Base-by-base conservation (phyloP, 176 grass and related monocot genomes). In the Oryza punctata region DNA sequence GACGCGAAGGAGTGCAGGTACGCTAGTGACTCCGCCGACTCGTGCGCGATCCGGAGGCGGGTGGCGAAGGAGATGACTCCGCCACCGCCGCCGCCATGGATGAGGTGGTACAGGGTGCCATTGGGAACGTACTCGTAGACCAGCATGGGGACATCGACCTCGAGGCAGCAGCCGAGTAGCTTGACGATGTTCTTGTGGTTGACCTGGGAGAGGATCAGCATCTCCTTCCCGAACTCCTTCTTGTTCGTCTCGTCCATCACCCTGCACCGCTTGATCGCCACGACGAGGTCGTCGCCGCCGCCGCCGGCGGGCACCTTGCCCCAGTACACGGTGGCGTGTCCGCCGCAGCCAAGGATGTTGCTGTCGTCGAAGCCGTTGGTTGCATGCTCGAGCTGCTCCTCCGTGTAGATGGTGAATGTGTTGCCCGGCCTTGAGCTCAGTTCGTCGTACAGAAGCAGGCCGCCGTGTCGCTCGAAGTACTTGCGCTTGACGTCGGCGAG, bases 151-250 rank as follows among this genome's bases (percentile, higher is more conserved):
- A 57, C 52, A 6, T 57, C 52, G 19, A 57, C 52, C 52, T 57
- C 52, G 52, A 57, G 52, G 7, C 52, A 57, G 19, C 52, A 57
- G 19, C 52, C 52, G 19, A 57, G 52, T 14, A 57, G 52, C 52
- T 57, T 57, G 52, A 57, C 52, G 19, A 57, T 57, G 5, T 83
- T 83, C 18, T 74, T 83, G 30, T 83, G 81, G 45, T 60, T 83
- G 24, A 83, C 30, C 72, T 75, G 81, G 47, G 69, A 83, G 7
- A 83, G 50, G 63, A 83, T 83, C 2, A 83, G 14, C 69, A 83
- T 45, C 27, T 83, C 81, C 26, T 83, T 83, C 9, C 47, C 45
- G 24, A 73, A 83, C 6, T 83, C 41, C 28, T 72, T 64, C 29
- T 59, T 83, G 52, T 57, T 57, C 52, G 18, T 21, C 52, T 57